Evolutionary conservation across 352 stramenopile genomes (phyloP).

Genomic region (Phytophthora palmivora): DNA sequence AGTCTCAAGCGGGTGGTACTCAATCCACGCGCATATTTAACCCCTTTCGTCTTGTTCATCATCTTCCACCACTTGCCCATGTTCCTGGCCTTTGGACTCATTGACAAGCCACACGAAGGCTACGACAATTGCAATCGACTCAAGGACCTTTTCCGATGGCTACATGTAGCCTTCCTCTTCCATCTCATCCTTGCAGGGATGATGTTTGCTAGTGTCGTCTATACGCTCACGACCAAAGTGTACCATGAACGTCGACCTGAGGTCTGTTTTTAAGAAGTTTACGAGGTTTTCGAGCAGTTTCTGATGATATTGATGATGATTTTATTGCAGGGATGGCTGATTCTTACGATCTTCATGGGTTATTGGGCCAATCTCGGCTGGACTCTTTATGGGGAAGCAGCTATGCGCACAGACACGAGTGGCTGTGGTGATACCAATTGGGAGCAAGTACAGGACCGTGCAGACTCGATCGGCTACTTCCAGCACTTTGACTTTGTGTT

Average conservation of each 20-base stretch:
- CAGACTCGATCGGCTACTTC: constrained; percentile 64
- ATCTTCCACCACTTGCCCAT: constrained; percentile 73
- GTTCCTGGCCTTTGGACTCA: constrained; percentile 57
- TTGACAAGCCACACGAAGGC: constrained; percentile 44
- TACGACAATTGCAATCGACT: constrained; percentile 54
- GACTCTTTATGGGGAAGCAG: constrained; percentile 63
- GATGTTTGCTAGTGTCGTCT: constrained; percentile 44
- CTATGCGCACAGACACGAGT: constrained; percentile 58
- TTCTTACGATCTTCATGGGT: constrained; percentile 64
- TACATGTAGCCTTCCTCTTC: constrained; percentile 59
- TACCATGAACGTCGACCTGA: constrained; percentile 64
- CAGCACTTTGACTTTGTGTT: constrained; percentile 81
- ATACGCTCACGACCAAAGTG: constrained; percentile 63
- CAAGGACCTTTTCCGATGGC: constrained; percentile 62
- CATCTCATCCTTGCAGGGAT: constrained; percentile 51
- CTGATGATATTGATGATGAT: background rate
- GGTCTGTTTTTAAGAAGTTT: constrained; percentile 26
- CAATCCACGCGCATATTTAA: constrained; percentile 81
- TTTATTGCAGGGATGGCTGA: constrained; percentile 49
- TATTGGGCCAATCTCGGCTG: constrained; percentile 65
- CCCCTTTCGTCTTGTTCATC: constrained; percentile 60
- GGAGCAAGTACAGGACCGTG: constrained; percentile 60
- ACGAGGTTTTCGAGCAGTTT: background rate
- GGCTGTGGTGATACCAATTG: constrained; percentile 55
- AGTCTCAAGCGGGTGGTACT: constrained; percentile 76